A percentile compares a stretch with the other conserved stretches of the same genome.
phyloP scores from a whole-genome alignment of 371 early-diverging fungal species.

The Syncephalastrum racemosum region DNA sequence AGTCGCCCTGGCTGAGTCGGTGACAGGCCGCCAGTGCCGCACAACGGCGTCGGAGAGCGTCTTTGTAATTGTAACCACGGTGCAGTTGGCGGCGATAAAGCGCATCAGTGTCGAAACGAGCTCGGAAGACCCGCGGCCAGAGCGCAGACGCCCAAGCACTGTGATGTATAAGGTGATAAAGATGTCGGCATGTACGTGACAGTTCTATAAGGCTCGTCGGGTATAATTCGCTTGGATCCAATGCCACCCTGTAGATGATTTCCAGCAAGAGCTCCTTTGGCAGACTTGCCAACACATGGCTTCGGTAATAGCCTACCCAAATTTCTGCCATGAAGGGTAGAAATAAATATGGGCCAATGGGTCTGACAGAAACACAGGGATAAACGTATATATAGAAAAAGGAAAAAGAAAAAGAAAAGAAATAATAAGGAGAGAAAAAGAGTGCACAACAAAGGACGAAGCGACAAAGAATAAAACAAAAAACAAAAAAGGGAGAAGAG shows the following conservation, averaged over 20 bases:
- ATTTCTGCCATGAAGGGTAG: conserved; percentile 7
- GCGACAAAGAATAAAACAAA: conserved; percentile 9
- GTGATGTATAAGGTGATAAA: conserved; percentile 35
- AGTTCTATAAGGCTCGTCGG: conserved; percentile 35
- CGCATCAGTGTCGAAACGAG: conserved; percentile 41
- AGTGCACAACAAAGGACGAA: conserved; percentile 3
- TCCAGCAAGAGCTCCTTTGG: conserved; percentile 43
- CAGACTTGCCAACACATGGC: conserved; percentile 22
- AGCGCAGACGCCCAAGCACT: conserved; percentile 30
- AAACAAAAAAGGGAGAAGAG: conserved; percentile 4
- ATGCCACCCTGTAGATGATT: conserved; percentile 29
- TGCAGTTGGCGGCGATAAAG: conserved; percentile 37
- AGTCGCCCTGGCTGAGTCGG: conserved; percentile 17
- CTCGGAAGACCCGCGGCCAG: conserved; percentile 40
- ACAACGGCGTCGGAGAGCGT: conserved; percentile 29
- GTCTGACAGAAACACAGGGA: background rate
- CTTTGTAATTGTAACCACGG: conserved; percentile 31
- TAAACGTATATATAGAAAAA: conserved; percentile 1
- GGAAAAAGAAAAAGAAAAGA: conserved; percentile 5
- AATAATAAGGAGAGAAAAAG: conserved; percentile 1
- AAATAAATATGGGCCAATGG: background rate
- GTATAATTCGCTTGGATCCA: conserved; percentile 14
- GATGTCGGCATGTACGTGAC: conserved; percentile 34
- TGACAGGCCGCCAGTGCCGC: conserved; percentile 30
- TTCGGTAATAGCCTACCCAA: conserved; percentile 1